phyloP scores from a whole-genome alignment of 2,329 filamentous ascomycete species.

The Penicillium hordei region DNA sequence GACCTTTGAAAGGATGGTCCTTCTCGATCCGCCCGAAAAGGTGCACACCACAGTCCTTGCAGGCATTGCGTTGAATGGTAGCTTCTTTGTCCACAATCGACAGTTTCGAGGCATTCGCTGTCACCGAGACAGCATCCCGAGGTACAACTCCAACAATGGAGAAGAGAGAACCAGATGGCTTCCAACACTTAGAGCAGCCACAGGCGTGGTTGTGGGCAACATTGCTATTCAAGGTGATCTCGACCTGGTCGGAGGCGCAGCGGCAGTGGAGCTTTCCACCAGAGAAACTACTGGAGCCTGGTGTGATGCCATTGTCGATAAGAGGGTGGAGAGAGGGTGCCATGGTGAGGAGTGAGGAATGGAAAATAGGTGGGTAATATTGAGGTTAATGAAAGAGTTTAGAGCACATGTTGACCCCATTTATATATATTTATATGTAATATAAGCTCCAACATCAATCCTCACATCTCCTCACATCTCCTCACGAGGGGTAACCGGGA shows the following conservation, averaged over 20 bases:
- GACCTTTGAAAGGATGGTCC: conserved; percentile 65
- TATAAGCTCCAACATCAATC: not conserved
- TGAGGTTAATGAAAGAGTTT: no score
- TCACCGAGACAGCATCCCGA: conserved; percentile 55
- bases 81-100: conserved; percentile 56
- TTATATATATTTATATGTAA: not conserved
- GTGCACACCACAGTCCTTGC: conserved; percentile 61
- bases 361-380: not conserved
- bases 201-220: conserved; percentile 70
- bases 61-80: conserved; percentile 61
- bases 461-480: not conserved
- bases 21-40: conserved; percentile 65
- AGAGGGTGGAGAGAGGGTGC: conserved; percentile 58
- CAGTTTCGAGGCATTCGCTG: conserved; percentile 60
- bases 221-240: conserved; percentile 58
- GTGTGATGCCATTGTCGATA: conserved; percentile 61
- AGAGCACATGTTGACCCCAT: not conserved
- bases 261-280: conserved; percentile 64
- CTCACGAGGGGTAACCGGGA: not conserved
- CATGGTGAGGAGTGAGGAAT: conserved; percentile 16
- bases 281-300: conserved; percentile 54
- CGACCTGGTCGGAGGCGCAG: conserved; percentile 57
- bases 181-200: conserved; percentile 73
- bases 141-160: conserved; percentile 64
- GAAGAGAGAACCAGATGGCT: conserved; percentile 64